Percentiles rank a stretch among this genome's conserved stretches.
Evolutionary conservation across 1,284 basidiomycete species (phyloP).

Genomic region (Heterobasidion irregulare): DNA sequence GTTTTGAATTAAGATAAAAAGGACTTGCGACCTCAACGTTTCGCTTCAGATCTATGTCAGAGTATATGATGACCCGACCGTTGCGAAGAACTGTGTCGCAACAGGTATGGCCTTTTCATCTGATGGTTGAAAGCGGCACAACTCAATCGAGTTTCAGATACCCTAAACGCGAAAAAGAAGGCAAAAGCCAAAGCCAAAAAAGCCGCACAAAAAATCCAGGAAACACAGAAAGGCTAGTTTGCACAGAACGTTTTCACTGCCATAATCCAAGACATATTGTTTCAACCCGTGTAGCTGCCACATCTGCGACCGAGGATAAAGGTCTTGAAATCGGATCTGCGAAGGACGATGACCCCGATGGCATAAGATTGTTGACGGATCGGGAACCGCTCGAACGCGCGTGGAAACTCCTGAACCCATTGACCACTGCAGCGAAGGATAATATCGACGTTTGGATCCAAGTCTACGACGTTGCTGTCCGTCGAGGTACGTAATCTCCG

Average conservation of each 20-base stretch:
- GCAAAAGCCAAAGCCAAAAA: slow-evolving; percentile 90
- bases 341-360: slow-evolving; percentile 83
- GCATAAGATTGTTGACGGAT: slow-evolving; percentile 58
- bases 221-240: slow-evolving; percentile 48
- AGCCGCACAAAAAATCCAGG: slow-evolving; percentile 61
- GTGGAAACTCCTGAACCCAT: slow-evolving; percentile 61
- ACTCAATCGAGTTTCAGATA: slow-evolving; percentile 14
- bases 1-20: too few relatives aligned
- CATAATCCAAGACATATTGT: background rate
- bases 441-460: slow-evolving; percentile 69
- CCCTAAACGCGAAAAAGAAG: slow-evolving; percentile 70
- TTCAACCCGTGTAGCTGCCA: slow-evolving; percentile 18
- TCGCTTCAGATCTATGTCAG: slow-evolving; percentile 59
- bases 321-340: slow-evolving; percentile 53
- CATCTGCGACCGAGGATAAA: slow-evolving; percentile 58
- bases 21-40: background rate
- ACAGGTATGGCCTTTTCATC: slow-evolving; percentile 20
- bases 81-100: slow-evolving; percentile 35
- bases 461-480: slow-evolving; percentile 75
- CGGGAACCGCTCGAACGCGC: slow-evolving; percentile 75
- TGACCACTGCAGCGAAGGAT: slow-evolving; percentile 44
- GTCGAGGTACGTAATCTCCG: slow-evolving; percentile 48
- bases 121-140: background rate
- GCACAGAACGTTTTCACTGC: too few relatives aligned
- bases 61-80: slow-evolving; percentile 68